Base-by-base conservation (phyloP, 495 filamentous ascomycete genomes). In the Penicillium turbatum region DNA sequence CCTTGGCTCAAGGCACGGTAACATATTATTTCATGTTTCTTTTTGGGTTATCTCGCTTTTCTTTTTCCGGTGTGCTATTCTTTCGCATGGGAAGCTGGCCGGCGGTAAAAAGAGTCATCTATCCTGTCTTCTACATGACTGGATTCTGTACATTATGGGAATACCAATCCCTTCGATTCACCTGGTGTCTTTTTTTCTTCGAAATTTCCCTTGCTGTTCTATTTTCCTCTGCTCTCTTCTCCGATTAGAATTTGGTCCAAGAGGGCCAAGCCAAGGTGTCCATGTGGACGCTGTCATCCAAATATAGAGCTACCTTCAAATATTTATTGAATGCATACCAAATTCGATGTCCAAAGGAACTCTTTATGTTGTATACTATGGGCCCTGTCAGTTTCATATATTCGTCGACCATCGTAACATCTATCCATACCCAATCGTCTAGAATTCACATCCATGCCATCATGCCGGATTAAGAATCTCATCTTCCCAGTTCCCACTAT, bases 101-200 rank as follows among this genome's bases (percentile, higher is more conserved):
- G 52, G 52, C 48, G 54, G 56, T 55, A 53, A 64, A 65, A 62
- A 54, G 56, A 56, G 49, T 51, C 49, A 55, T 56, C 55, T 51
- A 21, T 59, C 55, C 54, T 55, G 60, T 62, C 55, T 53, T 61
- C 55, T 69, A 55, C 60, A 71, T 70, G 67, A 68, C 61, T 58
- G 64, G 68, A 63, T 63, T 63, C 63, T 75, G 72, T 75, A 75
- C 65, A 75, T 61, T 75, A 75, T 71, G 65, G 68, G 64, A 65
- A 69, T 63, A 67, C 37, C 58, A 52, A 67, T 57, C 57, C 55
- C 49, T 70, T 66, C 60, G 60, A 63, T 72, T 71, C 62, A 63
- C 67, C 56, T 66, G 64, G 63, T 69, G 63, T 70, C 57, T 70
- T 67, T 34, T n/a, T 66, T 55, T 56, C 42, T 59, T 45, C 44